Evolutionary conservation across 129 eudicot genomes (phyloP).

Genomic region (Tanacetum coccineum): DNA sequence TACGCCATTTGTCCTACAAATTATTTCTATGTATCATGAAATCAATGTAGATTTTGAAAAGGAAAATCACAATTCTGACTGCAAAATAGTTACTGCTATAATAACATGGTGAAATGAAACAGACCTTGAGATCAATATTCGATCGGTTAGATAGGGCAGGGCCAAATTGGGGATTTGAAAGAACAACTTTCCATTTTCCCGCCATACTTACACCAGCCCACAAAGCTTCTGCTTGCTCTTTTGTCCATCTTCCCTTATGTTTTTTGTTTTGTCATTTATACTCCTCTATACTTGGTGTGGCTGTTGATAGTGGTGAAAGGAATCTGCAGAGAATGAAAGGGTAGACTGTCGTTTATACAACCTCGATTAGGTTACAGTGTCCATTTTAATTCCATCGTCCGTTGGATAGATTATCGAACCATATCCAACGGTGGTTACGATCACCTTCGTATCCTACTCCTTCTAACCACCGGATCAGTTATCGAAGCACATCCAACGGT

Average conservation of each 20-base stretch:
- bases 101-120: not conserved
- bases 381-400: constrained; percentile 7
- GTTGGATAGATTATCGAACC: constrained; percentile 8
- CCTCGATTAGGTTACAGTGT: too few species aligned
- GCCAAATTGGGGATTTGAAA: constrained; percentile 25
- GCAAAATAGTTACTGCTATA: not conserved
- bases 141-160: constrained; percentile 16
- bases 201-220: constrained; percentile 29
- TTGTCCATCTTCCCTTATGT: constrained; percentile 18
- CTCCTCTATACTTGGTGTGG: too few species aligned
- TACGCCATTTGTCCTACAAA: constrained; percentile 48
- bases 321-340: constrained; percentile 5
- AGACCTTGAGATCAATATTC: constrained; percentile 28
- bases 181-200: constrained; percentile 26
- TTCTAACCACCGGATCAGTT: constrained; percentile 10
- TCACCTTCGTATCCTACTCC: not conserved
- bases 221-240: constrained; percentile 27
- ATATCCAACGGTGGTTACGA: not conserved
- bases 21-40: too few species aligned
- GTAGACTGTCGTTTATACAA: not conserved
- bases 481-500: constrained; percentile 12
- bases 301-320: not conserved
- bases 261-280: constrained; percentile 2
- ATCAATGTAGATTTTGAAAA: too few species aligned
- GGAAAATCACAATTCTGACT: too few species aligned